phyloP scores from a whole-genome alignment of 257 asterid species.

The Penstemon barbatus region DNA sequence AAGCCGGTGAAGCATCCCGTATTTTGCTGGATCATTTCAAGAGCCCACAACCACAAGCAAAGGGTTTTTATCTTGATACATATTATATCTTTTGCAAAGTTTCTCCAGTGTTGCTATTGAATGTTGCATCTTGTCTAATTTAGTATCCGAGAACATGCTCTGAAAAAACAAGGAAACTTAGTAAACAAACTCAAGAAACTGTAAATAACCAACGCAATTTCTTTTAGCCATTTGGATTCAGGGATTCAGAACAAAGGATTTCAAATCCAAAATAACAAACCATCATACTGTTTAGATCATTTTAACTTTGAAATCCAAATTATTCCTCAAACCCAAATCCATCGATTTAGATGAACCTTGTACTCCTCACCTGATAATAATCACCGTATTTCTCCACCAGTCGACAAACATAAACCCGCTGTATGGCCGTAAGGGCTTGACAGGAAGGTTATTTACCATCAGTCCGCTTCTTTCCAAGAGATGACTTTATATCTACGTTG shows the following conservation, averaged over 20 bases:
- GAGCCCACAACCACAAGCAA: conserved; percentile 55
- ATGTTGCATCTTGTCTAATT: conserved; percentile 85
- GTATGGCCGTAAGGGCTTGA: conserved; percentile 81
- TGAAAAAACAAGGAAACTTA: conserved; percentile 40
- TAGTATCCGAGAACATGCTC: conserved; percentile 95
- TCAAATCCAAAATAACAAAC: too few species aligned
- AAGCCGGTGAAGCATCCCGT: conserved; percentile 9
- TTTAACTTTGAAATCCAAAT: too few species aligned
- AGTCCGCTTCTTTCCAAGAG: conserved; percentile 78
- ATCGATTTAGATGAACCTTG: neutral
- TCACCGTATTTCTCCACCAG: conserved; percentile 79
- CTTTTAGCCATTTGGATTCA: too few species aligned
- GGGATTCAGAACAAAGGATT: too few species aligned
- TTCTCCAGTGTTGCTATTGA: conserved; percentile 77
- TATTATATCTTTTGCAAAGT: conserved; percentile 74
- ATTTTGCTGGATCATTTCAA: conserved; percentile 25
- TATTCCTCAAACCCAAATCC: too few species aligned
- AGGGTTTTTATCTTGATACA: conserved; percentile 60
- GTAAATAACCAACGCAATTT: neutral
- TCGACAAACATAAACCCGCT: conserved; percentile 61
- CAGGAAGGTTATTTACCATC: conserved; percentile 64
- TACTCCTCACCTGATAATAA: conserved; percentile 63
- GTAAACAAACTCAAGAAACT: neutral
- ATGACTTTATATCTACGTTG: conserved; percentile 70
- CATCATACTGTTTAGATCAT: too few species aligned